These are phyloP conservation scores for Rusavskia elegans DNA, from an alignment of 495 filamentous ascomycete species.

Conservation along the genomic window DNA sequence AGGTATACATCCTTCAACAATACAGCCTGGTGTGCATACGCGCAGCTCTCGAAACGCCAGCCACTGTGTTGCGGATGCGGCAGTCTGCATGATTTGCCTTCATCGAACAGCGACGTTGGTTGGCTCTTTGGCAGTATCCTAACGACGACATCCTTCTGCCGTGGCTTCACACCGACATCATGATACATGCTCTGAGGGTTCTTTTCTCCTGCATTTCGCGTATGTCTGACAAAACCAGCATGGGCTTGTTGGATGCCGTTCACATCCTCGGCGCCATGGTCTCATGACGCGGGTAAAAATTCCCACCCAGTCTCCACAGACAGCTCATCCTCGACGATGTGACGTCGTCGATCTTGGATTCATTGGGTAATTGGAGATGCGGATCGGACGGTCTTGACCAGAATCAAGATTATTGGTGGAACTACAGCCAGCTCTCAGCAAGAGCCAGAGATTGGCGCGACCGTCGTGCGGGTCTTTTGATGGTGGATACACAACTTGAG, in stretches of 20 bases:
- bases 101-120: not conserved
- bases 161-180: not conserved
- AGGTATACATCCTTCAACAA: no score
- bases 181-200: not conserved
- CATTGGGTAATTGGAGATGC: not conserved
- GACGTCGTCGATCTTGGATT: not conserved
- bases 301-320: not conserved
- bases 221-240: not conserved
- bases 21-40: no score
- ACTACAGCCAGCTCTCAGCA: not conserved
- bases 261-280: not conserved
- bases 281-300: not conserved
- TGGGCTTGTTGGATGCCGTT: not conserved
- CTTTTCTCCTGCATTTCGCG: not conserved
- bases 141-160: not conserved
- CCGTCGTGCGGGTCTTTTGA: not conserved
- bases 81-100: not conserved
- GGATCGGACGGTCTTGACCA: not conserved
- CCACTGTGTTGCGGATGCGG: not conserved
- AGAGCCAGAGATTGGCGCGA: not conserved
- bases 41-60: no score
- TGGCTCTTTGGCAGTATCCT: not conserved
- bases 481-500: no score
- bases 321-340: not conserved
- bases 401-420: not conserved